Percentiles rank a stretch among this genome's conserved stretches.
phyloP scores from a whole-genome alignment of 1,284 basidiomycete species.

The Butyriboletus appendiculatus region DNA sequence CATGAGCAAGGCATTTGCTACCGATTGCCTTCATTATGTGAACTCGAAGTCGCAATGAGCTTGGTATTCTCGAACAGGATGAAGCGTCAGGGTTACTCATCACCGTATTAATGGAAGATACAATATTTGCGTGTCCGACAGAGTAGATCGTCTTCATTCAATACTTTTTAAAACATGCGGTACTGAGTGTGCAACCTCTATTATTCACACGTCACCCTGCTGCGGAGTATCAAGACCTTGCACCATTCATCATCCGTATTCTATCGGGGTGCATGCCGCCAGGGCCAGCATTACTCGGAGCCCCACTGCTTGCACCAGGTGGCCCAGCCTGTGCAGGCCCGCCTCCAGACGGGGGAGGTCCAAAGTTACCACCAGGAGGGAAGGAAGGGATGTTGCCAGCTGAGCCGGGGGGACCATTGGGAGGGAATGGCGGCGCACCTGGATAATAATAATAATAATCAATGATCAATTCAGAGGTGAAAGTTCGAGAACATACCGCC shows the following conservation, averaged over 20 bases:
- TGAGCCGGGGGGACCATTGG: slow-evolving; percentile 43
- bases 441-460: background rate
- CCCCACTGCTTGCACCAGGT: slow-evolving; percentile 16
- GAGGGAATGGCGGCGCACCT: slow-evolving; percentile 65
- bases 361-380: slow-evolving; percentile 45
- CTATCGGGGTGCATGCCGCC: slow-evolving; percentile 85
- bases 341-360: slow-evolving; percentile 34
- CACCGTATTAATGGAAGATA: background rate
- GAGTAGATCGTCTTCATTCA: background rate
- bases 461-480: background rate
- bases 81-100: background rate
- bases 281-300: slow-evolving; percentile 39
- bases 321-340: slow-evolving; percentile 35
- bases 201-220: background rate
- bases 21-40: slow-evolving; percentile 18
- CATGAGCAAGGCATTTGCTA: slow-evolving; percentile 29
- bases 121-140: background rate
- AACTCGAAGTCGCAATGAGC: slow-evolving; percentile 7
- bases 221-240: slow-evolving; percentile 14
- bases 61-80: background rate
- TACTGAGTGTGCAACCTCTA: background rate
- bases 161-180: background rate
- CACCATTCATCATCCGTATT: slow-evolving; percentile 74
- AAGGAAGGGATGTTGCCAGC: slow-evolving; percentile 45
- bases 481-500: slow-evolving; percentile 37